phyloP scores from a whole-genome alignment of 345 rosid species.

The Brassica nigra region DNA sequence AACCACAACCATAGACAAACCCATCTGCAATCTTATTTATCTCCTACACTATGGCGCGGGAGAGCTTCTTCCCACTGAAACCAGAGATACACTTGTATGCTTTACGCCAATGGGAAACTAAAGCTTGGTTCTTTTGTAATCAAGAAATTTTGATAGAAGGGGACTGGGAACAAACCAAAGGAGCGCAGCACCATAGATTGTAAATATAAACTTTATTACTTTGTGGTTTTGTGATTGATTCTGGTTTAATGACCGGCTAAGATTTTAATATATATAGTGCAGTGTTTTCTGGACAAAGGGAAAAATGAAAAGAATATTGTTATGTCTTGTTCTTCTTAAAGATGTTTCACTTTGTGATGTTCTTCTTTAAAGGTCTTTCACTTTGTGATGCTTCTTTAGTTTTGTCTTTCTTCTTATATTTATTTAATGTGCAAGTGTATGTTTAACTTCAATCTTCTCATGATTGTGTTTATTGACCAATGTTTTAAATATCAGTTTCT shows the following conservation, averaged over 20 bases:
- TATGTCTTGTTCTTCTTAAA: neutral
- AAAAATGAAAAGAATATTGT: neutral
- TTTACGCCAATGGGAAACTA: neutral
- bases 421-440: neutral
- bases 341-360: neutral
- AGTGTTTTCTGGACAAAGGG: neutral
- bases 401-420: neutral
- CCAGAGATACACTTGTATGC: neutral
- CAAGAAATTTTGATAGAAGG: neutral
- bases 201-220: slow-evolving; percentile 3
- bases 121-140: neutral
- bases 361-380: too few species aligned
- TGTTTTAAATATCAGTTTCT: neutral
- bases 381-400: neutral
- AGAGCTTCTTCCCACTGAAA: neutral
- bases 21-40: neutral
- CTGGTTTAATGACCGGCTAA: neutral
- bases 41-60: neutral
- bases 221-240: neutral
- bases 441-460: neutral
- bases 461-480: neutral
- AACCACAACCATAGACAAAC: slow-evolving; percentile 24
- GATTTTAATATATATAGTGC: neutral
- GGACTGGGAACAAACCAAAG: neutral
- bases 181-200: neutral